Evolutionary conservation across 805 yeast species (phyloP).

Genomic region (Wickerhamomyces rabaulensis): DNA sequence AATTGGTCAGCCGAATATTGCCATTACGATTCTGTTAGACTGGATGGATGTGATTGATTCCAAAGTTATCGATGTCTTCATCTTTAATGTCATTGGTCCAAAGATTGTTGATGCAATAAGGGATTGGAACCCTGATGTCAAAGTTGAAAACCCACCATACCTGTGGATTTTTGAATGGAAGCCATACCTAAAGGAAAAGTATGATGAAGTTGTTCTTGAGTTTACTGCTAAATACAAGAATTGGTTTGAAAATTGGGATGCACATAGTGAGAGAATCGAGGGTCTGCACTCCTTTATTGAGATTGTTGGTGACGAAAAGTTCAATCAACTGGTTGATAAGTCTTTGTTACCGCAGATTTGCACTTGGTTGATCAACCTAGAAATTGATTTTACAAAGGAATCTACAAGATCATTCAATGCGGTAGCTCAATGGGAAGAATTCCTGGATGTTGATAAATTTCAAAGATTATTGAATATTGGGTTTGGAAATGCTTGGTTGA

Average conservation of each 20-base stretch:
- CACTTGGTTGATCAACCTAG: background rate
- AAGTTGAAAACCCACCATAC: slow-evolving; percentile 13
- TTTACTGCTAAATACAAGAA: slow-evolving; percentile 21
- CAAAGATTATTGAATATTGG: slow-evolving; percentile 17
- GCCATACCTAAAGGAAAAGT: slow-evolving; percentile 21
- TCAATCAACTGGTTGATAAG: slow-evolving; percentile 14
- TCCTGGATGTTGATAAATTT: background rate
- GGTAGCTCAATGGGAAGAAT: background rate
- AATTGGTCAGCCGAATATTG: slow-evolving; percentile 32
- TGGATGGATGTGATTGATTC: slow-evolving; percentile 36
- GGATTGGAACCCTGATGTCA: slow-evolving; percentile 27
- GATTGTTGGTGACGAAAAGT: slow-evolving; percentile 24
- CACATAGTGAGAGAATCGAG: slow-evolving; percentile 1
- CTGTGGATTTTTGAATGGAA: slow-evolving; percentile 37
- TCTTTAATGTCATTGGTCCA: slow-evolving; percentile 31
- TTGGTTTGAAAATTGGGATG: slow-evolving; percentile 17
- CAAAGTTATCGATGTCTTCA: slow-evolving; percentile 24
- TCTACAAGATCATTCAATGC: background rate
- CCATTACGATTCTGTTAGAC: slow-evolving; percentile 33
- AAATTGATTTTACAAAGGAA: background rate
- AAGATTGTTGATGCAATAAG: slow-evolving; percentile 29
- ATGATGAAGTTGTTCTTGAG: slow-evolving; percentile 15
- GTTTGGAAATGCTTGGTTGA: slow-evolving; percentile 29
- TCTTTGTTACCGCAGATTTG: slow-evolving; percentile 20
- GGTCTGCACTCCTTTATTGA: slow-evolving; percentile 29